Evolutionary conservation across 495 filamentous ascomycete genomes (phyloP).

Genomic region (Penicillium lagena): DNA sequence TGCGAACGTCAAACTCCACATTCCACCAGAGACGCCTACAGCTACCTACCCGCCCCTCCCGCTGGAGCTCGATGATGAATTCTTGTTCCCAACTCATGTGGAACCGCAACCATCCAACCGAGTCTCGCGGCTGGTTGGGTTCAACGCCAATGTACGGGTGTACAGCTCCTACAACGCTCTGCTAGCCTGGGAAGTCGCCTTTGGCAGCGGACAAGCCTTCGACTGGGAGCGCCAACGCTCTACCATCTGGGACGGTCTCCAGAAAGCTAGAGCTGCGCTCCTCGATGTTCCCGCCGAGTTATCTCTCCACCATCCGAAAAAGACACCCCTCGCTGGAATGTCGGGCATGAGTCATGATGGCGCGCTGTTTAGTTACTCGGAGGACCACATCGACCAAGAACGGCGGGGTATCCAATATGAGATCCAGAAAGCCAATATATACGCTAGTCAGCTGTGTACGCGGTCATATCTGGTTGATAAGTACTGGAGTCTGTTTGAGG

Average conservation of each 20-base stretch:
- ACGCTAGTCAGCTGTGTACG: slow-evolving; percentile 66
- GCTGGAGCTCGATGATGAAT: slow-evolving; percentile 72
- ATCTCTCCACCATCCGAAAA: slow-evolving; percentile 34
- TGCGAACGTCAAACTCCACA: slow-evolving; percentile 52
- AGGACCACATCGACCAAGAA: slow-evolving; percentile 22
- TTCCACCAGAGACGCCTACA: slow-evolving; percentile 64
- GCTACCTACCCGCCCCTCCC: slow-evolving; percentile 79
- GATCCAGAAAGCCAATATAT: slow-evolving; percentile 81
- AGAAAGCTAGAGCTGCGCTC: slow-evolving; percentile 52
- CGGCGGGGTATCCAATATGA: slow-evolving; percentile 60
- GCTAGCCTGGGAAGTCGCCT: slow-evolving; percentile 64
- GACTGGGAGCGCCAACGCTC: slow-evolving; percentile 67
- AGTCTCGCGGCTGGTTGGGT: slow-evolving; percentile 61
- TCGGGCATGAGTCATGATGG: slow-evolving; percentile 13
- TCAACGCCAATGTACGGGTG: slow-evolving; percentile 69
- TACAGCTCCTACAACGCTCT: slow-evolving; percentile 65
- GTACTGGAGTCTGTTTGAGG: slow-evolving; percentile 62
- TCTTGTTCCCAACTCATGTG: slow-evolving; percentile 56
- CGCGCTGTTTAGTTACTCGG: slow-evolving; percentile 13
- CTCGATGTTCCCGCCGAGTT: slow-evolving; percentile 56
- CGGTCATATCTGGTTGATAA: slow-evolving; percentile 78
- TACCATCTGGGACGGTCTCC: slow-evolving; percentile 55
- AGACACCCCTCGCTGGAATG: slow-evolving; percentile 1
- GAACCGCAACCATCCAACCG: slow-evolving; percentile 55
- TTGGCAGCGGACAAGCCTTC: slow-evolving; percentile 62